Conservation (phyloP, 768 basidiomycete species). For the Pleurotus tuoliensis region DNA sequence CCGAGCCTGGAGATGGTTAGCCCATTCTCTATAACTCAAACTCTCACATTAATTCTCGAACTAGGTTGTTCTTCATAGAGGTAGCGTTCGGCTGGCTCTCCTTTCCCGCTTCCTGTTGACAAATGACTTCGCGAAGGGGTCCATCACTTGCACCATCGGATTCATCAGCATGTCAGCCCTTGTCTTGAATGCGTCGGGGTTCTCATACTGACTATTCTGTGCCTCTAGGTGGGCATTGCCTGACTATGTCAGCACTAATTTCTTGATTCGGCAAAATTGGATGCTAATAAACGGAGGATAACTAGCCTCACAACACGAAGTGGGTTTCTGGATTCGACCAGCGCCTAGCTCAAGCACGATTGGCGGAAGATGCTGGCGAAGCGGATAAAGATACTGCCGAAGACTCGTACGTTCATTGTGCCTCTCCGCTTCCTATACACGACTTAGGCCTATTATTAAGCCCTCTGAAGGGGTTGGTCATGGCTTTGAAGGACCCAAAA, state of each 20-base stretch:
- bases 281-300: background rate
- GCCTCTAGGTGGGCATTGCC: conserved; percentile 48
- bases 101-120: background rate
- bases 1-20: conserved; percentile 67
- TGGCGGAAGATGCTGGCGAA: conserved; percentile 67
- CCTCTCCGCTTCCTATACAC: background rate
- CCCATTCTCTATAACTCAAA: background rate
- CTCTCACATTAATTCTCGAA: background rate
- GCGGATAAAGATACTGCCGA: conserved; percentile 55
- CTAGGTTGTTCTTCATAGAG: conserved; percentile 70
- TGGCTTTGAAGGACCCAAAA: conserved; percentile 55
- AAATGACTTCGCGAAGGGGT: conserved; percentile 37
- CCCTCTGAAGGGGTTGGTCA: conserved; percentile 44
- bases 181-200: too few relatives aligned
- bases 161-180: conserved; percentile 45
- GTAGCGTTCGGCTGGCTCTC: conserved; percentile 21
- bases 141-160: conserved; percentile 59
- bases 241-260: conserved; percentile 43
- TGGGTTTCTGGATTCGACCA: conserved; percentile 51
- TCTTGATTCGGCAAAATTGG: background rate
- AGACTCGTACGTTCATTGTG: conserved; percentile 45
- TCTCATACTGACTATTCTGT: background rate
- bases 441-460: conserved; percentile 21
- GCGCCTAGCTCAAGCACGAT: conserved; percentile 59
- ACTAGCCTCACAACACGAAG: conserved; percentile 56